Evolutionary conservation across 768 basidiomycete species (phyloP), one percentile per base, ranked within the genome.

Genomic region (Leccinum fibrillosum): DNA sequence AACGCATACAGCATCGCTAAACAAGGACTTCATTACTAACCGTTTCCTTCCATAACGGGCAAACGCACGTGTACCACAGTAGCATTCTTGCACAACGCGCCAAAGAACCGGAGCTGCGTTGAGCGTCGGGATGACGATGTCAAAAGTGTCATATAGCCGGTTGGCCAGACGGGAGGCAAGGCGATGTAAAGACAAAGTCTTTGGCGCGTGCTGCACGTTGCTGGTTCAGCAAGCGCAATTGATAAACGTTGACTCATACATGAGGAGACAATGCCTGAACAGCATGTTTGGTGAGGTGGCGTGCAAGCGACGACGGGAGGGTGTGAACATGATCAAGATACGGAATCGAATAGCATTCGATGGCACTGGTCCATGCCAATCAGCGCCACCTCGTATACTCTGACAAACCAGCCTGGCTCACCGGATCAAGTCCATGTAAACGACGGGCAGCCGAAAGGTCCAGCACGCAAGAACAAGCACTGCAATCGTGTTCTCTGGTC

Each of bases 41-140:
- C 34, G 7, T 7, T 49, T 30, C 3, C 28, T 45, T 23, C 30
- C 21, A 35, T n/a, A 54, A 51, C 35, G 11, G 55, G 26, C 45
- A 42, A 52, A 82, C 92, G 51, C 74, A 95, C 93, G 89, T 55
- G 85, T 86, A 42, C 90, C 86, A 52, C 85, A 82, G 54, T 95
- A 75, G 12, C 78, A 76, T 56, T 84, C 80, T 39, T 65, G 69
- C 21, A 88, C 79, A 2, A 86, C 77, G 15, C 89, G 80, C 93
- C 93, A 96, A 35, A 94, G 77, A 19, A 94, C 72, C 1, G 89
- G 88, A 9, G 85, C 84, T 2, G 81, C 81, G 67, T 95, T 96
- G 61, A 80, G 73, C 66, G 91, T 90, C 5, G 94, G 92, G 6
- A 86, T 84, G 52, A 72, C 69, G 15, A 94, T 73, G 19, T 80